A percentile compares a stretch with the other conserved stretches of the same genome.
These are phyloP conservation scores for Athelia sp. DNA, from an alignment of 1,284 basidiomycete species.

Conservation along the genomic window DNA sequence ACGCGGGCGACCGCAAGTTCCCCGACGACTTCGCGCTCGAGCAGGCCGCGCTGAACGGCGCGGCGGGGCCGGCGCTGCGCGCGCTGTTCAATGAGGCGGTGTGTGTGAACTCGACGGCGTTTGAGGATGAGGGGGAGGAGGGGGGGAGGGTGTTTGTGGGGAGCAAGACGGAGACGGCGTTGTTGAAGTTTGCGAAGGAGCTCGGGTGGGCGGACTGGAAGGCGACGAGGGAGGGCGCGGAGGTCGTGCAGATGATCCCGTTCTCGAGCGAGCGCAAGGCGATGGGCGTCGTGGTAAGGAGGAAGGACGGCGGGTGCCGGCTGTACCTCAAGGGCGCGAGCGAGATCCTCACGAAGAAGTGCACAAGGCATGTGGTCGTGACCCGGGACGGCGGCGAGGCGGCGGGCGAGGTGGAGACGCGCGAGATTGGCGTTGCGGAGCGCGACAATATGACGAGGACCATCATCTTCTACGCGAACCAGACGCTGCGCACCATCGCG, in stretches of 20 bases:
- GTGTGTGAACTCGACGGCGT: slow-evolving; percentile 93
- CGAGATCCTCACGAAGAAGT: slow-evolving; percentile 84
- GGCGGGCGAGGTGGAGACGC: slow-evolving; percentile 45
- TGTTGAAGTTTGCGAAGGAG: slow-evolving; percentile 87
- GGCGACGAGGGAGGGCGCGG: slow-evolving; percentile 59
- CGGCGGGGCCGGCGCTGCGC: slow-evolving; percentile 60
- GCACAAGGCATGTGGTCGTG: slow-evolving; percentile 70
- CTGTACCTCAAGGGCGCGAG: slow-evolving; percentile 91
- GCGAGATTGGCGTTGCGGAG: slow-evolving; percentile 59
- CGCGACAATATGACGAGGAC: slow-evolving; percentile 82
- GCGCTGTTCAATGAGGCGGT: slow-evolving; percentile 83
- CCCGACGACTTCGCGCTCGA: slow-evolving; percentile 83
- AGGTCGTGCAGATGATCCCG: slow-evolving; percentile 86
- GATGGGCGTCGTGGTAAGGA: slow-evolving; percentile 87
- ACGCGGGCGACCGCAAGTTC: slow-evolving; percentile 62
- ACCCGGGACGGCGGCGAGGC: slow-evolving; percentile 27
- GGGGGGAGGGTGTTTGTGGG: slow-evolving; percentile 78
- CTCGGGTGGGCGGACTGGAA: slow-evolving; percentile 80
- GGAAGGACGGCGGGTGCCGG: slow-evolving; percentile 55
- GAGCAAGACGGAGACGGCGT: slow-evolving; percentile 94
- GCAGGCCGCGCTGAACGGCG: slow-evolving; percentile 59
- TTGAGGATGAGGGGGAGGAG: slow-evolving; percentile 76
- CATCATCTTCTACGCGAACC: slow-evolving; percentile 96
- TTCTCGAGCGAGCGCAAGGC: slow-evolving; percentile 95
- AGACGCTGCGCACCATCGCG: slow-evolving; percentile 90